Conservation (phyloP, 2,329 filamentous ascomycete genomes). For the Penicillium sp. region DNA sequence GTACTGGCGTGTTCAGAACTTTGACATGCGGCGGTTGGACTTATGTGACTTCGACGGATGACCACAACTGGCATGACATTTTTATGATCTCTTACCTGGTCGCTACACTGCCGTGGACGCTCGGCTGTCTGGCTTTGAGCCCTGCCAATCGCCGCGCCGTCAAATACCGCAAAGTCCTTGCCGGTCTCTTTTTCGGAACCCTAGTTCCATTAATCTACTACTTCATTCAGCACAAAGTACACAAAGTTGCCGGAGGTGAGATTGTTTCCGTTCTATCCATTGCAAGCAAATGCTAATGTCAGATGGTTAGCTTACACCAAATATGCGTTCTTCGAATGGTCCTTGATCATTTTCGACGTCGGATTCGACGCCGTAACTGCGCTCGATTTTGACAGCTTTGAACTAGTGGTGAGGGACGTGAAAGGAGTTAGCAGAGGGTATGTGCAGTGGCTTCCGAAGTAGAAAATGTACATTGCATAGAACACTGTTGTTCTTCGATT, state of each 20-base stretch:
- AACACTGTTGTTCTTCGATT: slow-evolving; percentile 27
- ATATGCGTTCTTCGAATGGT: slow-evolving; percentile 98
- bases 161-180: slow-evolving; percentile 83
- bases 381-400: slow-evolving; percentile 84
- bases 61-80: slow-evolving; percentile 98
- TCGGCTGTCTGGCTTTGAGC: slow-evolving; percentile 83
- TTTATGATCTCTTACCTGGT: slow-evolving; percentile 99
- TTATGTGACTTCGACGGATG: slow-evolving; percentile 95
- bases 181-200: slow-evolving; percentile 81
- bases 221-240: slow-evolving; percentile 98
- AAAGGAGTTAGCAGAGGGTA: slow-evolving; percentile 96
- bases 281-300: slow-evolving; percentile 5
- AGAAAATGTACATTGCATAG: slow-evolving; percentile 54
- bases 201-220: slow-evolving; percentile 90
- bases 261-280: neutral
- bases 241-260: slow-evolving; percentile 87
- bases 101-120: slow-evolving; percentile 89
- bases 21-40: slow-evolving; percentile 97
- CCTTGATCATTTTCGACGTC: slow-evolving; percentile 89
- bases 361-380: slow-evolving; percentile 94
- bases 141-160: slow-evolving; percentile 77
- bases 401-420: slow-evolving; percentile 81
- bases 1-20: slow-evolving; percentile 79
- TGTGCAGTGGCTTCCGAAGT: slow-evolving; percentile 92
- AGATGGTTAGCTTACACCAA: slow-evolving; percentile 79